Percentiles rank a stretch among this genome's conserved stretches.
phyloP scores from a whole-genome alignment of 352 stramenopile species.

The Phytophthora capsici region DNA sequence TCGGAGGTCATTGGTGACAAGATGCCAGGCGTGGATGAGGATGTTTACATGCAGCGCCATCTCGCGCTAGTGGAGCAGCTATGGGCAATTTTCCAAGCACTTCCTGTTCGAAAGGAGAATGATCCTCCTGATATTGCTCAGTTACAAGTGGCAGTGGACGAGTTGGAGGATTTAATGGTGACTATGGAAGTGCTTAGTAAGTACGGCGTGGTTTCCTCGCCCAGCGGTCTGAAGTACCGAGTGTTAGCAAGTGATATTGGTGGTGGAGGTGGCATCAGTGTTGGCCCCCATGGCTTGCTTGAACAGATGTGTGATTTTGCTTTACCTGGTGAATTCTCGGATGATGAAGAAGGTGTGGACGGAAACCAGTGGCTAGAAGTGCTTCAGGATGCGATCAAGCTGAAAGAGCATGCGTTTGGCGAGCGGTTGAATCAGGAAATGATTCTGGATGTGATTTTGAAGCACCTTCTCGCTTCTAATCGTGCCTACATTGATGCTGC shows the following conservation, averaged over 20 bases:
- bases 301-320: slow-evolving; percentile 60
- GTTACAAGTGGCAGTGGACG: slow-evolving; percentile 75
- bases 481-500: slow-evolving; percentile 33
- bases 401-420: slow-evolving; percentile 78
- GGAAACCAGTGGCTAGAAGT: slow-evolving; percentile 58
- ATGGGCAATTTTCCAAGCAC: slow-evolving; percentile 77
- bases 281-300: slow-evolving; percentile 42
- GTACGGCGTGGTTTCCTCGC: slow-evolving; percentile 43
- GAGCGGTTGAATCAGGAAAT: slow-evolving; percentile 59
- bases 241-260: slow-evolving; percentile 40
- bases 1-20: slow-evolving; percentile 24
- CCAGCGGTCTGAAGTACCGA: slow-evolving; percentile 46
- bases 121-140: slow-evolving; percentile 58
- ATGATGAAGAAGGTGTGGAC: slow-evolving; percentile 12
- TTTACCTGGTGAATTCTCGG: slow-evolving; percentile 26
- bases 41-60: slow-evolving; percentile 33
- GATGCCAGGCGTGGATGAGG: slow-evolving; percentile 10
- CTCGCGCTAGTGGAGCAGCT: slow-evolving; percentile 58
- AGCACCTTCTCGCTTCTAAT: slow-evolving; percentile 49
- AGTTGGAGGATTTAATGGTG: slow-evolving; percentile 77
- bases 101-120: slow-evolving; percentile 67
- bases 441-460: slow-evolving; percentile 62
- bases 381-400: slow-evolving; percentile 64
- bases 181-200: slow-evolving; percentile 72
- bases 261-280: background rate